Conservation (phyloP, 495 filamentous ascomycete genomes). For the Aspergillus sparsus region DNA sequence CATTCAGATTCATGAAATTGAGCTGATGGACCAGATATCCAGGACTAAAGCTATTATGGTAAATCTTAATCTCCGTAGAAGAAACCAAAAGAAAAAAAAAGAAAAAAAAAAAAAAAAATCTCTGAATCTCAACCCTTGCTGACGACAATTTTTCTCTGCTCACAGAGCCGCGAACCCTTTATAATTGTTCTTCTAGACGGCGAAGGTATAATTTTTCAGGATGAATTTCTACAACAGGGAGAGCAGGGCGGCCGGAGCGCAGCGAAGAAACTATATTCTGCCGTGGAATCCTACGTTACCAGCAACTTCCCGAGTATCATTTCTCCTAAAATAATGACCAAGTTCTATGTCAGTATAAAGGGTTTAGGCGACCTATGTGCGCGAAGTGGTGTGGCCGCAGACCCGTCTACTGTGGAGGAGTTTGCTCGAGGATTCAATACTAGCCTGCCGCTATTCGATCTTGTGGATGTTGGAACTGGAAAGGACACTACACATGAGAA, state of each 20-base stretch:
- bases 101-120: not conserved
- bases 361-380: constrained; percentile 62
- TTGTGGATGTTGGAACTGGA: constrained; percentile 70
- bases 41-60: constrained; percentile 54
- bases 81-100: too few species aligned
- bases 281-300: constrained; percentile 51
- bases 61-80: constrained; percentile 19
- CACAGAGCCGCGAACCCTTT: constrained; percentile 73
- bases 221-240: constrained; percentile 62
- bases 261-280: constrained; percentile 59
- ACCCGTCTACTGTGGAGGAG: constrained; percentile 56
- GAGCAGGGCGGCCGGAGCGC: constrained; percentile 71
- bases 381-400: constrained; percentile 56
- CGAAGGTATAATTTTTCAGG: constrained; percentile 74
- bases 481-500: constrained; percentile 74
- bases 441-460: constrained; percentile 67
- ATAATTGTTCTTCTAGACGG: constrained; percentile 76
- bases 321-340: constrained; percentile 63
- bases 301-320: constrained; percentile 48
- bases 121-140: constrained; percentile 17
- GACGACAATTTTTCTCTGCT: constrained; percentile 24
- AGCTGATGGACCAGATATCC: constrained; percentile 54
- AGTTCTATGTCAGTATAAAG: constrained; percentile 68
- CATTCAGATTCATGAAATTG: constrained; percentile 54
- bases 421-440: constrained; percentile 79